Percentiles rank a stretch among this genome's conserved stretches.
phyloP scores from a whole-genome alignment of 108 stramenopile species.

The Poteriospumella lacustris region DNA sequence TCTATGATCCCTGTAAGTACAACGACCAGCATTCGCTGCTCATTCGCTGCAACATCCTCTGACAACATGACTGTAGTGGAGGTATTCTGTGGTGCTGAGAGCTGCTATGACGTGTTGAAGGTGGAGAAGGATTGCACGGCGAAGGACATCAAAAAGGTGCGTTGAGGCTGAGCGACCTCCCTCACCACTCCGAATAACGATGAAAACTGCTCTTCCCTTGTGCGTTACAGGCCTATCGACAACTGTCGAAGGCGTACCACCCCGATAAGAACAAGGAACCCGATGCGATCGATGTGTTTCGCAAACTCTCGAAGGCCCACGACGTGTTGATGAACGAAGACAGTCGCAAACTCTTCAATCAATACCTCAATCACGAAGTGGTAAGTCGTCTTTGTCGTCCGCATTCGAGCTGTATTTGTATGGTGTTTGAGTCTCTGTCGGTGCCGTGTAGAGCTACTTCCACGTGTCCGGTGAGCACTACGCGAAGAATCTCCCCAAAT shows the following conservation, averaged over 20 bases:
- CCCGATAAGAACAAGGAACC: slow-evolving; percentile 19
- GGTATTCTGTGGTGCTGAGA: neutral
- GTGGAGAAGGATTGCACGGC: neutral
- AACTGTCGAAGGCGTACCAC: neutral
- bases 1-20: neutral
- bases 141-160: slow-evolving; percentile 16
- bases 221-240: neutral
- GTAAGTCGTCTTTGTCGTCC: neutral
- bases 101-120: neutral
- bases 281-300: slow-evolving; percentile 13
- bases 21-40: neutral
- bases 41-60: neutral
- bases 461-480: slow-evolving; percentile 4
- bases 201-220: neutral
- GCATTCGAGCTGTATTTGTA: neutral
- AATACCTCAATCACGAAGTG: neutral
- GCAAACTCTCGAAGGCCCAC: neutral
- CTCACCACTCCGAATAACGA: neutral
- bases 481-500: neutral
- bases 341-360: neutral
- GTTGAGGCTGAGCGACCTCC: neutral
- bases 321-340: neutral
- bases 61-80: neutral
- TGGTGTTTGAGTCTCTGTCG: neutral
- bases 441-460: neutral